Conservation (phyloP, 2,329 filamentous ascomycete species). For the Didymella lethalis region DNA sequence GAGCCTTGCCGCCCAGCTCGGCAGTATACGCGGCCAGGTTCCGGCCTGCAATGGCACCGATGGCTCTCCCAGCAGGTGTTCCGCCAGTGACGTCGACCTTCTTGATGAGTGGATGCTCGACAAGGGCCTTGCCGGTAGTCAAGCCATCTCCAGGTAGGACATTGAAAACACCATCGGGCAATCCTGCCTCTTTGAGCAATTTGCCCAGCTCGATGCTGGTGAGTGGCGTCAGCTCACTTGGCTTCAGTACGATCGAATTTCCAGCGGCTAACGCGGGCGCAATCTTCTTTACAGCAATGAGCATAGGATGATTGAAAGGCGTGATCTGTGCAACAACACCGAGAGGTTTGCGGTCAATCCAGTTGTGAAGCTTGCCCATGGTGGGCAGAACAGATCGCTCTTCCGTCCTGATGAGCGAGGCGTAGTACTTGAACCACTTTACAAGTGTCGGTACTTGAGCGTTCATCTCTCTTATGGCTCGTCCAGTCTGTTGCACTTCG, state of each 20-base stretch:
- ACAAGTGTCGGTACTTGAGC: conserved; percentile 72
- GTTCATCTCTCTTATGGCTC: conserved; percentile 73
- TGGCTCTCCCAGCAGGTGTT: conserved; percentile 48
- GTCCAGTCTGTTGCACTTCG: conserved; percentile 73
- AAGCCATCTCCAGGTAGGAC: conserved; percentile 46
- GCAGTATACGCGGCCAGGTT: conserved; percentile 50
- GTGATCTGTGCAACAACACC: conserved; percentile 52
- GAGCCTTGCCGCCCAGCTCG: conserved; percentile 50
- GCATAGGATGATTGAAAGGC: conserved; percentile 52
- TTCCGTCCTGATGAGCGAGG: conserved; percentile 70
- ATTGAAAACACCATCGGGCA: conserved; percentile 50
- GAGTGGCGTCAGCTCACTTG: conserved; percentile 50
- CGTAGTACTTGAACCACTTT: conserved; percentile 77
- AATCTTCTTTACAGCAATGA: conserved; percentile 53
- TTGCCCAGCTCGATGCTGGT: conserved; percentile 49
- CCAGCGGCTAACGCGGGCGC: conserved; percentile 49
- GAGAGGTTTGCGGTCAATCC: conserved; percentile 51
- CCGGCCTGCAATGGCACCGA: conserved; percentile 47
- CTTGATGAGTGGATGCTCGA: conserved; percentile 46
- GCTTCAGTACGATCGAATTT: conserved; percentile 50
- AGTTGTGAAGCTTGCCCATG: conserved; percentile 60
- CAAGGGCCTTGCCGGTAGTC: conserved; percentile 48
- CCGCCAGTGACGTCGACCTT: conserved; percentile 52
- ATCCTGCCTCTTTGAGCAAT: conserved; percentile 48
- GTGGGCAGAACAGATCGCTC: conserved; percentile 73